Percentiles rank a stretch among this genome's conserved stretches.
These are phyloP conservation scores for Penicillium odoratum DNA, from an alignment of 495 filamentous ascomycete genomes.

Conservation along the genomic window DNA sequence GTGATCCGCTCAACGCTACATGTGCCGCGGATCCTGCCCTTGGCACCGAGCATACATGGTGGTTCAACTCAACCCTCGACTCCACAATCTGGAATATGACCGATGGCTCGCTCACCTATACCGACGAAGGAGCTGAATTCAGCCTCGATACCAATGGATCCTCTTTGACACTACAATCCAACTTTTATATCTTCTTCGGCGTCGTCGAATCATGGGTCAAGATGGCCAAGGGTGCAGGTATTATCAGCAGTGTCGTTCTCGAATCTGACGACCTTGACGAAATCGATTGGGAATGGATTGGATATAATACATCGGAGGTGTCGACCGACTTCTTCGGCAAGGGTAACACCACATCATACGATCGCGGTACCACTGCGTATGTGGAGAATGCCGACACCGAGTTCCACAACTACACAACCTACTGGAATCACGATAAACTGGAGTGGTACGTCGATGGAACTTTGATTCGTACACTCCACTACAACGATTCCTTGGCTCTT, in stretches of 20 bases:
- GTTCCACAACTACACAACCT: conserved; percentile 87
- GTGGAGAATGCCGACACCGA: conserved; percentile 59
- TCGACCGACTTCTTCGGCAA: conserved; percentile 96
- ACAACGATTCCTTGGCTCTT: conserved; percentile 47
- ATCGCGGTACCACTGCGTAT: conserved; percentile 67
- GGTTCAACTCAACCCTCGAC: conserved; percentile 59
- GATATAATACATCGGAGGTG: conserved; percentile 57
- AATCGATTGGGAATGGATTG: conserved; percentile 79
- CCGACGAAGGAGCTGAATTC: conserved; percentile 64
- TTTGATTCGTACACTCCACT: conserved; percentile 64
- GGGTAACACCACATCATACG: conserved; percentile 69
- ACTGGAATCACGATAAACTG: conserved; percentile 76
- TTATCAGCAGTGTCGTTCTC: conserved; percentile 83
- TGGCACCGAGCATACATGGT: conserved; percentile 58
- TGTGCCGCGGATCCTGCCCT: conserved; percentile 71
- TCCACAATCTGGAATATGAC: conserved; percentile 62
- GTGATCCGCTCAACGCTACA: conserved; percentile 62
- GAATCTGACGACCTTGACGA: conserved; percentile 92
- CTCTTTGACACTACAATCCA: conserved; percentile 68
- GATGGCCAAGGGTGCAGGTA: conserved; percentile 67
- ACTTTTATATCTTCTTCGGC: conserved; percentile 86
- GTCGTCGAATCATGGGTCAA: conserved; percentile 70
- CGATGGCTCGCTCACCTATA: conserved; percentile 56
- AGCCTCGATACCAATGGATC: conserved; percentile 65
- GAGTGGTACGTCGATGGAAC: conserved; percentile 79